Percentiles rank a stretch among this genome's conserved stretches.
Conservation (phyloP, 805 yeast genomes). For the Saturnispora kantuleensis region DNA sequence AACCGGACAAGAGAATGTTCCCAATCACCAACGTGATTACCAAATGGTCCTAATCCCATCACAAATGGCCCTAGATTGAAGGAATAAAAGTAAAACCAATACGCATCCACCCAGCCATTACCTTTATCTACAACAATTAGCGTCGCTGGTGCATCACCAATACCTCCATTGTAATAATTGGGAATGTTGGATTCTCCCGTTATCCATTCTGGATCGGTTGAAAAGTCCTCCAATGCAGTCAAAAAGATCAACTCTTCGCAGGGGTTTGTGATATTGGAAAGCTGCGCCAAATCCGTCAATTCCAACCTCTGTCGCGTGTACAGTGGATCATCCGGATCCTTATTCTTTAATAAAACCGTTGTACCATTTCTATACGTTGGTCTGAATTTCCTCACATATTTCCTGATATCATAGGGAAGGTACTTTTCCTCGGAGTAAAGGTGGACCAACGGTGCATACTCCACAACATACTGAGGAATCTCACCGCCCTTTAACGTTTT, state of each 20-base stretch:
- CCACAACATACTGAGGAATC: constrained; percentile 53
- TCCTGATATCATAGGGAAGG: constrained; percentile 69
- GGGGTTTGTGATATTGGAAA: constrained; percentile 21
- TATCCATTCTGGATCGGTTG: constrained; percentile 70
- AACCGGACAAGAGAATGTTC: constrained; percentile 87
- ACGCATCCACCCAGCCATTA: constrained; percentile 90
- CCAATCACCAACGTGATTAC: constrained; percentile 98
- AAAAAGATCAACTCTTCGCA: constrained; percentile 37
- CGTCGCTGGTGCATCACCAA: constrained; percentile 69
- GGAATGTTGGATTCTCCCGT: constrained; percentile 67
- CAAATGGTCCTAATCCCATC: constrained; percentile 96
- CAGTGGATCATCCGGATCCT: constrained; percentile 10
- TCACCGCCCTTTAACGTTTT: constrained; percentile 39
- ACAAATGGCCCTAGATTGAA: constrained; percentile 94
- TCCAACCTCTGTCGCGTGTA: constrained; percentile 13
- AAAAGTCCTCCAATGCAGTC: constrained; percentile 64
- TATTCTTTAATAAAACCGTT: constrained; percentile 20
- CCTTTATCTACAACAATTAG: constrained; percentile 85
- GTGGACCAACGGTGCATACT: constrained; percentile 70
- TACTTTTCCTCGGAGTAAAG: constrained; percentile 83
- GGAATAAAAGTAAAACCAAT: constrained; percentile 92
- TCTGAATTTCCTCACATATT: constrained; percentile 59
- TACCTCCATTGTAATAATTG: constrained; percentile 57
- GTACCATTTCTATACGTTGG: constrained; percentile 45
- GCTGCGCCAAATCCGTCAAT: constrained; percentile 27